These are phyloP conservation scores for Ophiostoma tasmaniense DNA, from an alignment of 2,329 filamentous ascomycete genomes.

Conservation along the genomic window DNA sequence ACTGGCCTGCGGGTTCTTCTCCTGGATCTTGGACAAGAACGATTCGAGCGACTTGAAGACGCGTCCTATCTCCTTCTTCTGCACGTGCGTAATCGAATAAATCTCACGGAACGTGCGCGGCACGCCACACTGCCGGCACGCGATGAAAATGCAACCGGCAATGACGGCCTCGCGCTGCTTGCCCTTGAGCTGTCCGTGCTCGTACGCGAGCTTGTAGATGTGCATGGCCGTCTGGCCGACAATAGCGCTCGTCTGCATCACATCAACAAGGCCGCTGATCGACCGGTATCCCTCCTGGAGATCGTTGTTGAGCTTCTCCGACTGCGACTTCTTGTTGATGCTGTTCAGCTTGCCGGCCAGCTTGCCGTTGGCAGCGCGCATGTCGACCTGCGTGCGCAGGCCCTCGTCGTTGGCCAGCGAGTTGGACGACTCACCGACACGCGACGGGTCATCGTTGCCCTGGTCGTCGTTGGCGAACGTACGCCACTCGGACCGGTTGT, in stretches of 20 bases:
- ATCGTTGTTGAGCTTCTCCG: constrained; percentile 24
- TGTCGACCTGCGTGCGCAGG: constrained; percentile 24
- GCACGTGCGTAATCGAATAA: constrained; percentile 83
- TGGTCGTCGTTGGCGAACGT: constrained; percentile 98
- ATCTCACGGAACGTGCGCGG: constrained; percentile 92
- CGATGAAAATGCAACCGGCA: constrained; percentile 94
- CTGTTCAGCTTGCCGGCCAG: constrained; percentile 24
- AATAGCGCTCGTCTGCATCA: constrained; percentile 68
- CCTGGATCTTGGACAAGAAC: constrained; percentile 70
- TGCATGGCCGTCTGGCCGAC: constrained; percentile 88
- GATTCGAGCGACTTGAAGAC: constrained; percentile 91
- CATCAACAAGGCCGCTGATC: constrained; percentile 80
- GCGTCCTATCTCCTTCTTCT: constrained; percentile 93
- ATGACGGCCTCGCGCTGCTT: constrained; percentile 92
- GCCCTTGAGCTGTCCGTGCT: constrained; percentile 88
- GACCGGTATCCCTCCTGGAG: constrained; percentile 73
- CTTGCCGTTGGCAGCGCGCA: constrained; percentile 22
- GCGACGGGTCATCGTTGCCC: constrained; percentile 89
- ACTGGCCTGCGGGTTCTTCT: constrained; percentile 43
- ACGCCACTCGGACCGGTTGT: constrained; percentile 95
- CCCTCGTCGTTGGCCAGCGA: constrained; percentile 44
- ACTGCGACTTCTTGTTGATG: constrained; percentile 26
- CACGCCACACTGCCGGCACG: constrained; percentile 80
- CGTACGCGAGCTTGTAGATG: constrained; percentile 89
- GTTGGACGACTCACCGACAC: constrained; percentile 92